Percentiles rank a stretch among this genome's conserved stretches.
Evolutionary conservation across 805 yeast genomes (phyloP).

Genomic region (Lachancea thermotolerans): DNA sequence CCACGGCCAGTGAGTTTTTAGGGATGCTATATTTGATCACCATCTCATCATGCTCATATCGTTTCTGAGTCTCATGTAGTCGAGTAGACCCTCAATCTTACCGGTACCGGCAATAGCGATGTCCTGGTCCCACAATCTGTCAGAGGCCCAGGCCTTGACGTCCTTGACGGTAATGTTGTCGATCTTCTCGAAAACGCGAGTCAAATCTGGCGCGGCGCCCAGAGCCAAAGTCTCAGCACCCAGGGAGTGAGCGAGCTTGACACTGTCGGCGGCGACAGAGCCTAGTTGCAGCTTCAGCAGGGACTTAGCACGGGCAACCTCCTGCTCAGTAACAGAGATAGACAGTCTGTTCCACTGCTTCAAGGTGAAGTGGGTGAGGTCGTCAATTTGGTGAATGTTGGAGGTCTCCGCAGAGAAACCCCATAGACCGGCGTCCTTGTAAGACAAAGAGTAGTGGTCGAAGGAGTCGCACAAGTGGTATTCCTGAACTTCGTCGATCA

Average conservation of each 20-base stretch:
- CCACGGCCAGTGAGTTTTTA: neutral
- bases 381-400: constrained; percentile 58
- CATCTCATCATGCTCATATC: constrained; percentile 88
- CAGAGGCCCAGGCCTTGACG: constrained; percentile 67
- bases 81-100: constrained; percentile 77
- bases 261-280: constrained; percentile 41
- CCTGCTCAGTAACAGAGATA: constrained; percentile 66
- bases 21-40: constrained; percentile 29
- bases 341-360: constrained; percentile 86
- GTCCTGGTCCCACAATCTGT: constrained; percentile 77
- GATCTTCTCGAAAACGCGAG: constrained; percentile 53
- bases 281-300: constrained; percentile 59
- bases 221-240: constrained; percentile 53
- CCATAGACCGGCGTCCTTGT: constrained; percentile 78
- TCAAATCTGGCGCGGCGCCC: constrained; percentile 56
- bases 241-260: constrained; percentile 47
- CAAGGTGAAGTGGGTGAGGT: constrained; percentile 70
- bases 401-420: constrained; percentile 67
- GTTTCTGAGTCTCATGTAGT: constrained; percentile 80
- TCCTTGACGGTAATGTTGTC: constrained; percentile 56
- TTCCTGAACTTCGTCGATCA: constrained; percentile 61
- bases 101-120: constrained; percentile 79
- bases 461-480: constrained; percentile 67
- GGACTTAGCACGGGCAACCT: constrained; percentile 72
- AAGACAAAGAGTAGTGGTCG: constrained; percentile 65